These are phyloP conservation scores for Anastatica hierochuntica DNA, from an alignment of 345 rosid species.

Conservation along the genomic window DNA sequence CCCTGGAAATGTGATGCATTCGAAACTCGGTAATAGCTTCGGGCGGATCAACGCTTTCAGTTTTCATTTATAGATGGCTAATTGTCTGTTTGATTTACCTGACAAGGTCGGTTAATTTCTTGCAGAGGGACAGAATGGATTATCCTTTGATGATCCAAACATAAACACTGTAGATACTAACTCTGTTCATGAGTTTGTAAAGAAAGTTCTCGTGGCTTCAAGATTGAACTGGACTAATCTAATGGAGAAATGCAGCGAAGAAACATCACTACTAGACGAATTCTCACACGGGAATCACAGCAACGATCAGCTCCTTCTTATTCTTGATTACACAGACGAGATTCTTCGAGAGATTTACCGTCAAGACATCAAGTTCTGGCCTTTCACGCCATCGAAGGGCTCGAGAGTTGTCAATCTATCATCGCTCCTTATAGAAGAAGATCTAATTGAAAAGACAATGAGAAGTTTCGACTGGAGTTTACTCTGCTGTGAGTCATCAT, in stretches of 20 bases:
- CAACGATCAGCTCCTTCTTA: constrained; percentile 26
- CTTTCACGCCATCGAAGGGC: constrained; percentile 30
- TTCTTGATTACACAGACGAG: constrained; percentile 49
- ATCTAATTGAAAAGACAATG: constrained; percentile 34
- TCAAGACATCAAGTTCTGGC: constrained; percentile 30
- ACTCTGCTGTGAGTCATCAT: constrained; percentile 6
- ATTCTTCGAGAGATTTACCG: constrained; percentile 36
- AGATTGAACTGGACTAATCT: constrained; percentile 50
- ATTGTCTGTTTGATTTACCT: not conserved
- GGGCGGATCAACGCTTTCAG: not conserved
- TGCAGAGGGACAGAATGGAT: constrained; percentile 28
- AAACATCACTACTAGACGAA: constrained; percentile 34
- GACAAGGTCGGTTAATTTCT: not conserved
- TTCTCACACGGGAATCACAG: constrained; percentile 22
- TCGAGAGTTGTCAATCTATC: constrained; percentile 14
- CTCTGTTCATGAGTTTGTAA: constrained; percentile 31
- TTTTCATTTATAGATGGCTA: not conserved
- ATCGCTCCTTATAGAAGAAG: constrained; percentile 11
- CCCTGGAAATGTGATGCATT: constrained; percentile 10
- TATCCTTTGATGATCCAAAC: constrained; percentile 15
- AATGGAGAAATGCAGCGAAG: constrained; percentile 30
- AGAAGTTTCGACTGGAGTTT: constrained; percentile 42
- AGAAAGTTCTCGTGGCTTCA: constrained; percentile 35
- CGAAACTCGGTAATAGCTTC: constrained; percentile 30
- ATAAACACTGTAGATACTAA: constrained; percentile 12